Evolutionary conservation across 2,329 filamentous ascomycete genomes (phyloP), one percentile per base, ranked within the genome.

Genomic region (Pseudogymnoascus sp.): DNA sequence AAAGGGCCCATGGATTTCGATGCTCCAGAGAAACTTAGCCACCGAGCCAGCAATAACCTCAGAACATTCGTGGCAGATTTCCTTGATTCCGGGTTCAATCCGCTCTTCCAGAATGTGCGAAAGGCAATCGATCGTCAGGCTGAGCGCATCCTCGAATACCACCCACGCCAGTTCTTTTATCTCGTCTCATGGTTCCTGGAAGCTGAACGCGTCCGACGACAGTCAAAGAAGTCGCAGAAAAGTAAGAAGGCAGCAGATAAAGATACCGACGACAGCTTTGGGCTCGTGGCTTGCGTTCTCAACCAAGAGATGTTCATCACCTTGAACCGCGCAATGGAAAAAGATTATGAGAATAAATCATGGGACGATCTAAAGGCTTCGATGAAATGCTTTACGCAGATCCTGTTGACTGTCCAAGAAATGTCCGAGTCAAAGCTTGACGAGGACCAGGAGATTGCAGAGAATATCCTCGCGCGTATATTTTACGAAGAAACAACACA

Each of bases 401-500:
- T 97, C 68, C 80, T 96, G 19, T 81, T 96, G 26, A 96, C 93
- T 0, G 89, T 97, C 1, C 92, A 96, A 70, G 91, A 96, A 65
- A 97, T 99, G 93, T 81, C 87, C 1, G 86, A 89, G 56, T 95
- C 91, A 1, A 82, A 84, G 0, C 83, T 90, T 31, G 93, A 97
- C 66, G 93, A 97, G n/a, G 91, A 99, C 68, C 89, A 96, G 72
- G 95, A 97, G 70, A 97, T 99, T 73, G 93, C 95, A 0, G 93
- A 99, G 73, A 99, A 99, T 69, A 97, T 96, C 11, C 85, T 96
- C 61, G 96, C 89, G 70, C 90, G 93, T 65, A 91, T 99, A n/a
- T 99, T 99, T 74, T 99, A 99, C 76, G 95, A 99, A 75, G 92
- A 97, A 72, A 85, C 90, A 0, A 97, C 93, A 0, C 93, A 99